Conservation (phyloP, 306 rosid species). For the Acmispon strigosus region DNA sequence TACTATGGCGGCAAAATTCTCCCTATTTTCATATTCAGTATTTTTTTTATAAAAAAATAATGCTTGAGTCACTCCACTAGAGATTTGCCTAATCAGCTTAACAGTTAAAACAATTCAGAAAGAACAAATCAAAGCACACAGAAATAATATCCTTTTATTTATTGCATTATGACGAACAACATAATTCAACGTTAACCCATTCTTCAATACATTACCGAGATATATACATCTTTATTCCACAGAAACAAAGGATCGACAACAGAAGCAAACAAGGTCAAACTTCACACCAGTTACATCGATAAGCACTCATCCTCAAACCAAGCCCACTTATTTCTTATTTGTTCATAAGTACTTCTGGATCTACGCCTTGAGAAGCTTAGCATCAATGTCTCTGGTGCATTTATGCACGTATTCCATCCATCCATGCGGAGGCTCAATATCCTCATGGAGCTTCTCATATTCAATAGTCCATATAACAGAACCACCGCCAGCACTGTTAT, state of each 20-base stretch:
- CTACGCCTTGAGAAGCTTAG: conserved; percentile 16
- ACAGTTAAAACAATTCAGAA: too few species aligned
- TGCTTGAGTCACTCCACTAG: too few species aligned
- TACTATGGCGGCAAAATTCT: too few species aligned
- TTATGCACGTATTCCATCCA: neutral
- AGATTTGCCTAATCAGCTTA: too few species aligned
- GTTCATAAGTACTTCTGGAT: neutral
- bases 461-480: conserved; percentile 17
- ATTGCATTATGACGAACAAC: too few species aligned
- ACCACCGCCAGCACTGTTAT: neutral
- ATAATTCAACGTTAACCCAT: too few species aligned
- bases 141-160: too few species aligned
- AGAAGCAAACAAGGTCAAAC: neutral
- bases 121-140: too few species aligned
- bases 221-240: neutral
- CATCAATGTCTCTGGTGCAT: conserved; percentile 16
- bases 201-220: too few species aligned
- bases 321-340: neutral
- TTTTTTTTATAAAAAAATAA: too few species aligned
- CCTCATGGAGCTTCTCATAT: conserved; percentile 15
- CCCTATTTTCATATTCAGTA: too few species aligned
- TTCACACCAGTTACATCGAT: neutral
- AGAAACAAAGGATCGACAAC: neutral
- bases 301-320: neutral
- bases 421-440: conserved; percentile 20